These are phyloP conservation scores for Diddensiella transvaalensis DNA, from an alignment of 805 yeast genomes.

Conservation along the genomic window DNA sequence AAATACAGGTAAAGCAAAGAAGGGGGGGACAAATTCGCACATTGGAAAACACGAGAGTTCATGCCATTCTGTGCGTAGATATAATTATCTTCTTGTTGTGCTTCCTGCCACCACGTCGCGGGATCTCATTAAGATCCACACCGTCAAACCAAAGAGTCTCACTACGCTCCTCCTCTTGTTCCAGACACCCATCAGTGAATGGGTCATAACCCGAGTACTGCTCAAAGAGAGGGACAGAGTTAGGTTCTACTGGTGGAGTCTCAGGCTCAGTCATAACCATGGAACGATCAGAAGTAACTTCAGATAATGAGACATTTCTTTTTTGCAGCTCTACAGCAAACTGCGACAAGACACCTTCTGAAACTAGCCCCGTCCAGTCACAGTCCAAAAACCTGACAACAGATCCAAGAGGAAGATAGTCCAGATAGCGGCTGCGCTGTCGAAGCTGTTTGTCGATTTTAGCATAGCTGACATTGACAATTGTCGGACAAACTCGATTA, in stretches of 20 bases:
- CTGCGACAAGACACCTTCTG: slow-evolving; percentile 26
- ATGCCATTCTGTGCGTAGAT: neutral
- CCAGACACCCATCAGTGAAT: neutral
- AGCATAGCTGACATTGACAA: neutral
- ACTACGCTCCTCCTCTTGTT: neutral
- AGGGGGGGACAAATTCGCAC: no score
- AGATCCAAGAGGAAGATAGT: slow-evolving; percentile 11
- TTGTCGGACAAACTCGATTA: neutral
- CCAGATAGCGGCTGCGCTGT: slow-evolving; percentile 11
- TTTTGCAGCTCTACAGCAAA: slow-evolving; percentile 27
- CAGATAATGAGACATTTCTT: slow-evolving; percentile 19
- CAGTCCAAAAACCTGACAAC: slow-evolving; percentile 7
- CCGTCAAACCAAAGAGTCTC: neutral
- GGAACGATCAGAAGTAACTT: no score
- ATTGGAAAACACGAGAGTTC: no score
- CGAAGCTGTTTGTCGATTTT: slow-evolving; percentile 1
- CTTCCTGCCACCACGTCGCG: neutral
- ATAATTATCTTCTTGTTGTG: neutral
- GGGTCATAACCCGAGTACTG: neutral
- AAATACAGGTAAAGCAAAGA: no score
- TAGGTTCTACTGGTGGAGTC: neutral
- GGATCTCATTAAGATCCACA: neutral
- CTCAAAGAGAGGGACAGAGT: neutral
- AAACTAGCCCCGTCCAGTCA: slow-evolving; percentile 58
- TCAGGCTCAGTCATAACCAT: no score